phyloP scores from a whole-genome alignment of 306 rosid genomes.

The Amphicarpaea edgeworthii region DNA sequence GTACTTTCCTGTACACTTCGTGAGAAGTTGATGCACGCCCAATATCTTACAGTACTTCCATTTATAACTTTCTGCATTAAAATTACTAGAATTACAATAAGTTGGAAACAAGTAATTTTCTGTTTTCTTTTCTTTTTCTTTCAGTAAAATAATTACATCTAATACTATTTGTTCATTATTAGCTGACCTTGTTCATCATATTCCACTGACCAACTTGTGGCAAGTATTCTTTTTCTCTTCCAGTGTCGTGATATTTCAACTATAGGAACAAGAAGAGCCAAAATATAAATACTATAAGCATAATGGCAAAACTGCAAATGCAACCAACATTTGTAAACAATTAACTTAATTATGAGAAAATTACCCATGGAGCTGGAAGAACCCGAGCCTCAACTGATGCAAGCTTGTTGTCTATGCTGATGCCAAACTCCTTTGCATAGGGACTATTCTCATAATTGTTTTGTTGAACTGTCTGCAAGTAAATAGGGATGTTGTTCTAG shows the following conservation, averaged over 20 bases:
- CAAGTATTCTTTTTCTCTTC: slow-evolving; percentile 51
- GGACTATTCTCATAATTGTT: slow-evolving; percentile 51
- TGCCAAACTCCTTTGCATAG: slow-evolving; percentile 57
- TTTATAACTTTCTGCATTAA: slow-evolving; percentile 59
- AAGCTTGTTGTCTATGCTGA: slow-evolving; percentile 50
- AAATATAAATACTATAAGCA: background rate
- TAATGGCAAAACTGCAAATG: slow-evolving; percentile 5
- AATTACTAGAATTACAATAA: background rate
- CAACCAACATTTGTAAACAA: background rate
- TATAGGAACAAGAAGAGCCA: background rate
- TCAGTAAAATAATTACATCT: background rate
- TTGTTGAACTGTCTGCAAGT: slow-evolving; percentile 47
- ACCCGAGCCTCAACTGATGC: slow-evolving; percentile 54
- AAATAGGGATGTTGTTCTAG: slow-evolving; percentile 19
- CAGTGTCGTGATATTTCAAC: slow-evolving; percentile 53
- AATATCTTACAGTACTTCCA: slow-evolving; percentile 58
- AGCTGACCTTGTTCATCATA: slow-evolving; percentile 57
- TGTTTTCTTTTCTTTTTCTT: background rate
- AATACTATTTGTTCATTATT: background rate
- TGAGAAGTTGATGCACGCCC: slow-evolving; percentile 56
- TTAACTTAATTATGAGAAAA: background rate
- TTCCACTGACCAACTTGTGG: slow-evolving; percentile 61
- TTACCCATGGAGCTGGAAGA: slow-evolving; percentile 56
- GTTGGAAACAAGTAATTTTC: background rate
- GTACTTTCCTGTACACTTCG: slow-evolving; percentile 52